Conservation (phyloP, 257 asterid genomes). For the Lavandula angustifolia region DNA sequence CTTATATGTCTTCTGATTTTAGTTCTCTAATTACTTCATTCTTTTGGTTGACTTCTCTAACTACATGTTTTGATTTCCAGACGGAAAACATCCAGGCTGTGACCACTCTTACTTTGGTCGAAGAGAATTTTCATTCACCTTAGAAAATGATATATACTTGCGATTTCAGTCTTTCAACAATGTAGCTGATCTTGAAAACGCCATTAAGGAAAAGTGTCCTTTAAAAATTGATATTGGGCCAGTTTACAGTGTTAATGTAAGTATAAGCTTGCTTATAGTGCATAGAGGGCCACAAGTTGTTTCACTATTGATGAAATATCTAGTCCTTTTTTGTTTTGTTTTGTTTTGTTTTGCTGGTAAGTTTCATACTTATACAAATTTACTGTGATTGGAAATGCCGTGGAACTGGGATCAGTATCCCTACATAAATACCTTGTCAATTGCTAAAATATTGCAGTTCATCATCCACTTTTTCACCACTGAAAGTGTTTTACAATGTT, state of each 20-base stretch:
- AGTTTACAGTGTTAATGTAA: slow-evolving; percentile 87
- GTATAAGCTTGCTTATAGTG: slow-evolving; percentile 29
- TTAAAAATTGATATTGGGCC: slow-evolving; percentile 91
- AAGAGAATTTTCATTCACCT: slow-evolving; percentile 86
- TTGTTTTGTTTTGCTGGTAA: not conserved
- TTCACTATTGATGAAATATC: slow-evolving; percentile 6
- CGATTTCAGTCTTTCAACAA: slow-evolving; percentile 78
- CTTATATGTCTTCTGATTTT: slow-evolving; percentile 11
- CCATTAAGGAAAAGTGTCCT: slow-evolving; percentile 79
- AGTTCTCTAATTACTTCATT: slow-evolving; percentile 14
- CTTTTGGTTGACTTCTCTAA: slow-evolving; percentile 9
- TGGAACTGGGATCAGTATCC: slow-evolving; percentile 12
- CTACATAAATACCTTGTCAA: not conserved
- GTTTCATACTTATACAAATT: not conserved
- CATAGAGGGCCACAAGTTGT: slow-evolving; percentile 2
- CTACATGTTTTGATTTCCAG: slow-evolving; percentile 38
- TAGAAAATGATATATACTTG: slow-evolving; percentile 74
- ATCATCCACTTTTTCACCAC: slow-evolving; percentile 15
- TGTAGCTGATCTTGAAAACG: slow-evolving; percentile 57
- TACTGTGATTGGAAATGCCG: slow-evolving; percentile 9
- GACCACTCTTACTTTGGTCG: slow-evolving; percentile 83
- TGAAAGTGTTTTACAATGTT: slow-evolving; percentile 23
- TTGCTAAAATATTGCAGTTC: slow-evolving; percentile 10
- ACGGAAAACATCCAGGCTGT: slow-evolving; percentile 98
- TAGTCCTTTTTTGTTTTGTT: not conserved